phyloP scores from a whole-genome alignment of 108 stramenopile species.

The Bacterosira constricta region DNA sequence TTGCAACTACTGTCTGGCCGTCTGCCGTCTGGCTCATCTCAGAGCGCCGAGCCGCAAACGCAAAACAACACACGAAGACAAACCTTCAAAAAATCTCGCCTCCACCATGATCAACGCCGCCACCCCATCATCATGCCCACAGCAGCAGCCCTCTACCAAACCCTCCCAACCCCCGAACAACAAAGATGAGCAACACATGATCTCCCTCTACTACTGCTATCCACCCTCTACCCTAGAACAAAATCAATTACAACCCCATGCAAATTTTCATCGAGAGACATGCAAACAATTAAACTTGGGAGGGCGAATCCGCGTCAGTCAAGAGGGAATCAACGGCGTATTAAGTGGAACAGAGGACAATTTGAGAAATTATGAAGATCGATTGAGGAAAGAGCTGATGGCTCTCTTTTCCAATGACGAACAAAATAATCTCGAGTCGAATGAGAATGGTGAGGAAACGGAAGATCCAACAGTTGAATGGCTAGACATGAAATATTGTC shows the following conservation, averaged over 20 bases:
- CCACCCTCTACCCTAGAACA: conserved; percentile 37
- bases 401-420: too few relatives aligned
- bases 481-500: conserved; percentile 81
- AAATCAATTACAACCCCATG: conserved; percentile 41
- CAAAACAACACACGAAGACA: too few relatives aligned
- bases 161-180: too few relatives aligned
- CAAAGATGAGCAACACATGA: conserved; percentile 24
- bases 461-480: conserved; percentile 26
- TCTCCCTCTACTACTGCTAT: conserved; percentile 82
- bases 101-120: too few relatives aligned
- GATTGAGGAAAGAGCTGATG: conserved; percentile 41
- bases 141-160: too few relatives aligned
- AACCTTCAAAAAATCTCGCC: too few relatives aligned
- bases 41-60: too few relatives aligned
- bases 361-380: conserved; percentile 56
- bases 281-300: conserved; percentile 50
- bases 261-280: conserved; percentile 49
- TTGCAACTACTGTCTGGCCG: too few relatives aligned
- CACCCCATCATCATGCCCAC: too few relatives aligned
- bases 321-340: conserved; percentile 87
- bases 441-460: background rate
- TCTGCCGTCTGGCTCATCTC: too few relatives aligned
- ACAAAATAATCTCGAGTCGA: too few relatives aligned
- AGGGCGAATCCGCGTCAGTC: conserved; percentile 73
- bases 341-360: conserved; percentile 50